Conservation (phyloP, 129 eudicot species). For the Pulicaria dysenterica region DNA sequence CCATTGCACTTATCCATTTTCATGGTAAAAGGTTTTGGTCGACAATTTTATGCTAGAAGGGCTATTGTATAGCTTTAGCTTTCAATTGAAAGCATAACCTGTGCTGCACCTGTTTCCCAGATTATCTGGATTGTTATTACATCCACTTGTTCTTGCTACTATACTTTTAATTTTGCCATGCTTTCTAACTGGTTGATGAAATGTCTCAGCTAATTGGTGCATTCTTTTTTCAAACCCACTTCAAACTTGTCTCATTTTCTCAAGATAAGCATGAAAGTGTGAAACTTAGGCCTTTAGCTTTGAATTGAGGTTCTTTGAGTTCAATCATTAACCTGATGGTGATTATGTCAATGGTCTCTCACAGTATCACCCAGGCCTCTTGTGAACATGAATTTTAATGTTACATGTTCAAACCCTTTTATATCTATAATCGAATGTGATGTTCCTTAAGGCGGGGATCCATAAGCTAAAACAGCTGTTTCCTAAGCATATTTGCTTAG, state of each 20-base stretch:
- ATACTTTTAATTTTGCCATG: background rate
- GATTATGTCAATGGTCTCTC: background rate
- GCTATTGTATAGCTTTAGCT: too few relatives aligned
- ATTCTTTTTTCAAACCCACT: background rate
- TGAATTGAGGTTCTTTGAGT: slow-evolving; percentile 13
- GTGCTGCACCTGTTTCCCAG: too few relatives aligned
- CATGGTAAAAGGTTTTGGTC: too few relatives aligned
- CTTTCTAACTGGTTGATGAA: slow-evolving; percentile 11
- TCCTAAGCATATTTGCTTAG: background rate
- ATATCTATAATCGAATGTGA: background rate
- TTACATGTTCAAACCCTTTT: slow-evolving; percentile 8
- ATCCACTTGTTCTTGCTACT: background rate
- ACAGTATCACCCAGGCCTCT: too few relatives aligned
- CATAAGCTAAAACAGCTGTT: background rate
- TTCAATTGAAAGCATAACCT: too few relatives aligned
- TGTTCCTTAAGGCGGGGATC: background rate
- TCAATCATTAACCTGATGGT: background rate
- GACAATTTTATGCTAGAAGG: too few relatives aligned
- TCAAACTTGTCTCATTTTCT: background rate
- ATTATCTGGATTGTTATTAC: too few relatives aligned
- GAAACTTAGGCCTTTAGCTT: background rate
- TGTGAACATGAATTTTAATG: background rate
- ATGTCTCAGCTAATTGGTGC: slow-evolving; percentile 17
- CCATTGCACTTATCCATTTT: too few relatives aligned
- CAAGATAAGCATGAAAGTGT: background rate